These are phyloP conservation scores for Gnetum montanum DNA, from an alignment of 75 land plant species.

Conservation along the genomic window DNA sequence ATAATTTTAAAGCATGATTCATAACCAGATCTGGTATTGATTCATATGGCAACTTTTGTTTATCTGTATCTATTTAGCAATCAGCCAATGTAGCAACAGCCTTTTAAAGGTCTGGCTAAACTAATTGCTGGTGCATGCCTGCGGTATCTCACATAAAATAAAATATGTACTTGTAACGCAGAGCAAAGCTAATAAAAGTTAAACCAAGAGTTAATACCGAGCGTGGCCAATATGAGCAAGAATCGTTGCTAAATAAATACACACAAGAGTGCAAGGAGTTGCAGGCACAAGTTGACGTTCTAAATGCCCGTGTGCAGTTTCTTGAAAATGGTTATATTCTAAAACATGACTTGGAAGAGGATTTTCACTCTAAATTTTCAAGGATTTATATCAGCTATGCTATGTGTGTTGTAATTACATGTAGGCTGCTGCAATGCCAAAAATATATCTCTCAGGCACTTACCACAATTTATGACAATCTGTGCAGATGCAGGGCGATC, in stretches of 20 bases:
- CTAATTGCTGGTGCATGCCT: too few relatives aligned
- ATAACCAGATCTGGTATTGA: too few relatives aligned
- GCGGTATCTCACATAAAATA: too few relatives aligned
- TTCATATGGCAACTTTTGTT: too few relatives aligned
- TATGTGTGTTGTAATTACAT: not conserved
- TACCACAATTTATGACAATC: too few relatives aligned
- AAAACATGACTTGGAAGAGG: not conserved
- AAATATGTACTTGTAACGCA: conserved; percentile 10
- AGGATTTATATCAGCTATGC: not conserved
- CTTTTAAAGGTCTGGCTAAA: not conserved
- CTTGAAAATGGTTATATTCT: conserved; percentile 12
- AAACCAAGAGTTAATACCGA: conserved; percentile 26
- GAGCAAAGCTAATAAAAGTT: conserved; percentile 63
- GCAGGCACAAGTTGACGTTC: conserved; percentile 19
- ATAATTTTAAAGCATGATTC: too few relatives aligned
- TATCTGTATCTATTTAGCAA: too few relatives aligned
- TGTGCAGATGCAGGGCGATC: too few relatives aligned
- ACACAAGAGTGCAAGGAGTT: conserved; percentile 20
- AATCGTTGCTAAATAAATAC: conserved; percentile 14
- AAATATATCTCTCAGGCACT: not conserved
- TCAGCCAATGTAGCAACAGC: too few relatives aligned
- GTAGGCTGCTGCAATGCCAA: not conserved
- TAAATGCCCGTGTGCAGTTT: conserved; percentile 19
- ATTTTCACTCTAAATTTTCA: not conserved
- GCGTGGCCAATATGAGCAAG: conserved; percentile 22